A percentile compares a stretch with the other conserved stretches of the same genome.
Conservation (phyloP, 805 yeast species). For the Lipomyces anomalus region DNA sequence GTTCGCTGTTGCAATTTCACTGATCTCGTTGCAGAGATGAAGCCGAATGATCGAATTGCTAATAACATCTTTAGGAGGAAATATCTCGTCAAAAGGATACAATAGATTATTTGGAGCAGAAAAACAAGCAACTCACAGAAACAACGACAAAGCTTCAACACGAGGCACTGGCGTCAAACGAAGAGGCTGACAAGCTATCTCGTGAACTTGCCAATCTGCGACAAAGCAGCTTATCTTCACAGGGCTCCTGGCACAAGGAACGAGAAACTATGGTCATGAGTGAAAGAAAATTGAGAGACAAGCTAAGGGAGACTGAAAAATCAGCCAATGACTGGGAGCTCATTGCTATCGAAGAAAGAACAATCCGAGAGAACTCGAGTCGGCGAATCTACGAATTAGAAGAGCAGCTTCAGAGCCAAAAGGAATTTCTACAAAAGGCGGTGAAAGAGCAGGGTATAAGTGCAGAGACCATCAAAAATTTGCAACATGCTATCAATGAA, state of each 20-base stretch:
- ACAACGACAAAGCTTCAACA: conserved; percentile 36
- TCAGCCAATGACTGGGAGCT: conserved; percentile 32
- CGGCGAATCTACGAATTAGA: conserved; percentile 30
- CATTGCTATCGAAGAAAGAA: conserved; percentile 35
- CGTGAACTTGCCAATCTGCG: conserved; percentile 29
- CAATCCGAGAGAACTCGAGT: conserved; percentile 10
- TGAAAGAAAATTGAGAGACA: conserved; percentile 18
- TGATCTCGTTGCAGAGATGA: no score
- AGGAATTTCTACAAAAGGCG: conserved; percentile 10
- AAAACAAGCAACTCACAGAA: conserved; percentile 33
- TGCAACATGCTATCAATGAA: conserved; percentile 31
- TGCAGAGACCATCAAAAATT: conserved; percentile 28
- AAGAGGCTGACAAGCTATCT: conserved; percentile 29
- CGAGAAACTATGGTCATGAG: conserved; percentile 13
- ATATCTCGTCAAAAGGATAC: conserved; percentile 18
- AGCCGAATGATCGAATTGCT: no score
- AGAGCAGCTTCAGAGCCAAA: conserved; percentile 31
- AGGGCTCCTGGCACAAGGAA: conserved; percentile 28
- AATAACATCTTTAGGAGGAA: conserved; percentile 25
- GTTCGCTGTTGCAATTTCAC: no score
- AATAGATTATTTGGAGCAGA: conserved; percentile 34
- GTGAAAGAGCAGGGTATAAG: conserved; percentile 6
- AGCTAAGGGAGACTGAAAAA: conserved; percentile 22
- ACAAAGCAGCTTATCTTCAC: conserved; percentile 18
- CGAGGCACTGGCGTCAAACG: conserved; percentile 33